Conservation (phyloP, 2,329 filamentous ascomycete genomes). For the Phyllosticta paracitricarpa region DNA sequence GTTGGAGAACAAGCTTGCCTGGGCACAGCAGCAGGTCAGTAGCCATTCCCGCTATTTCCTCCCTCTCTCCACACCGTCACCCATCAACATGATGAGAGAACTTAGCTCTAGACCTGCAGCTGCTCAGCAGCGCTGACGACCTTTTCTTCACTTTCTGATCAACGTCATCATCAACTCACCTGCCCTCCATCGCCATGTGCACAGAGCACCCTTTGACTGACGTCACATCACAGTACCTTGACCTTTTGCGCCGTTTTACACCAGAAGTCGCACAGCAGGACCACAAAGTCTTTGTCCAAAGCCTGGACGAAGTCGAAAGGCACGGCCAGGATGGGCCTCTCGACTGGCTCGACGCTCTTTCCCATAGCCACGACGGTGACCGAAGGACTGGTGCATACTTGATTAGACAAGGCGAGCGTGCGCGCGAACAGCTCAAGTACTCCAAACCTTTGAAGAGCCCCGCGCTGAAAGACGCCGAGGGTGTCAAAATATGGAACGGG, state of each 20-base stretch:
- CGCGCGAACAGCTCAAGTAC: slow-evolving; percentile 14
- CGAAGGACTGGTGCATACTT: slow-evolving; percentile 23
- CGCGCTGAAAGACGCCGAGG: slow-evolving; percentile 15
- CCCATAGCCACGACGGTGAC: slow-evolving; percentile 25
- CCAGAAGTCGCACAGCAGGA: slow-evolving; percentile 28
- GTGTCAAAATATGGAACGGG: slow-evolving; percentile 33
- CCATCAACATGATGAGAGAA: slow-evolving; percentile 32
- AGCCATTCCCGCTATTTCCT: not conserved
- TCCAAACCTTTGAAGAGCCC: slow-evolving; percentile 2
- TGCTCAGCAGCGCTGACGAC: slow-evolving; percentile 36
- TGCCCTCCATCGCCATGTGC: not conserved
- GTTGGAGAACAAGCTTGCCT: slow-evolving; percentile 38
- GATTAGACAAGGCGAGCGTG: slow-evolving; percentile 26
- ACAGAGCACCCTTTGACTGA: not conserved
- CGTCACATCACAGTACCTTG: slow-evolving; percentile 24
- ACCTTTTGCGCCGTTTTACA: slow-evolving; percentile 28
- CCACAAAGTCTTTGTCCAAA: slow-evolving; percentile 29
- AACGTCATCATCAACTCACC: slow-evolving; percentile 27
- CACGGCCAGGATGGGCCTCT: slow-evolving; percentile 13
- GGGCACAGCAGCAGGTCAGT: slow-evolving; percentile 40
- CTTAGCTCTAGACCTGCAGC: slow-evolving; percentile 46
- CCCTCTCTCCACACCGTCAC: not conserved
- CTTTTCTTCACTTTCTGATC: slow-evolving; percentile 26
- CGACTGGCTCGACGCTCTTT: slow-evolving; percentile 27
- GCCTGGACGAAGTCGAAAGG: slow-evolving; percentile 25